Evolutionary conservation across 75 land plant species (phyloP), one percentile per base, ranked within the genome.

Genomic region (Pinus taeda): DNA sequence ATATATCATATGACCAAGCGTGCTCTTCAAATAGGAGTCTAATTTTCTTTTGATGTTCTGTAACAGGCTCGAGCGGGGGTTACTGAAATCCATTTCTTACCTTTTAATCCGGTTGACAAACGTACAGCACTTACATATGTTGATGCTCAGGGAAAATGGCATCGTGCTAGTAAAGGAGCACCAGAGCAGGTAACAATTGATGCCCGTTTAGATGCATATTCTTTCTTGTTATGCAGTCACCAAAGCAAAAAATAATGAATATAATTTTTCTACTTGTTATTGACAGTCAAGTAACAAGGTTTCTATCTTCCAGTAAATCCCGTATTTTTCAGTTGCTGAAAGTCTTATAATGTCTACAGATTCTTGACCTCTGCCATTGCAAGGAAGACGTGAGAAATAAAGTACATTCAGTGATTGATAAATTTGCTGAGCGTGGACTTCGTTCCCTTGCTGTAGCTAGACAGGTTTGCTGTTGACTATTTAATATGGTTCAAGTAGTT

Each of bases 111-210:
- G 49, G 90, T 87, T 36, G 95, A 94, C 75, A 94, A 94, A 81
- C 85, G 97, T 57, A 94, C 97, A 74, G 95, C 95, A 53, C 80
- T 94, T 73, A 94, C 97, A 12, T 94, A 90, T 67, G 81, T 90
- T 84, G 97, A 94, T 26, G 30, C 72, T 49, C 56, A 82, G 75
- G 95, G 91, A 33, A 86, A 83, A 37, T 92, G 92, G 95, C 88
- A 94, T 57, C 80, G 97, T n/a, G 88, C 84, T 20, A 92, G 95
- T 75, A 94, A 94, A 77, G 95, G 95, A 63, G 95, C 97, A 30
- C 97, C 95, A 74, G 95, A 92, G 67, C 92, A 94, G 90, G 94
- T 90, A 63, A 66, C 13, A 18, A 24, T 2, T 14, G 20, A 26
- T 55, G 18, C 15, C 75, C 26, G 3, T 74, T 17, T 76, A 15